These are phyloP conservation scores for Musa acuminata DNA, from an alignment of 176 grass and related monocot genomes.

Conservation along the genomic window DNA sequence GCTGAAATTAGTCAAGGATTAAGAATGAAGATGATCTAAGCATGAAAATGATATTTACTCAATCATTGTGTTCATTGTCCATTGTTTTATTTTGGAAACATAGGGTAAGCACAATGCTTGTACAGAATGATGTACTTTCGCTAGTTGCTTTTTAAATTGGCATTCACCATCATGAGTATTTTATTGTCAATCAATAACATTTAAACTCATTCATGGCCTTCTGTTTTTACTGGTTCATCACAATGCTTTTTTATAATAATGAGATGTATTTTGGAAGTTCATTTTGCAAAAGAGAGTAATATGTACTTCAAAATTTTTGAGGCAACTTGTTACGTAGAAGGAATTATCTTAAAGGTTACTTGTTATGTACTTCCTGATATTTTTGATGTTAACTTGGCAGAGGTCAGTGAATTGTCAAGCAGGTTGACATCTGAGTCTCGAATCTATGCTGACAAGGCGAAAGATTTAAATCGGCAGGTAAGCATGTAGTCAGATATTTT, in stretches of 20 bases:
- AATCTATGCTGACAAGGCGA: slow-evolving; percentile 81
- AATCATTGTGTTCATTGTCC: too few relatives aligned
- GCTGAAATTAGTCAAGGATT: too few relatives aligned
- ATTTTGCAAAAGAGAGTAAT: neutral
- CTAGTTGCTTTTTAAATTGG: too few relatives aligned
- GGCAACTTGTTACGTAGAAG: neutral
- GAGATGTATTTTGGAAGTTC: too few relatives aligned
- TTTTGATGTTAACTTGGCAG: slow-evolving; percentile 29
- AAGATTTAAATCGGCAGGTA: slow-evolving; percentile 80
- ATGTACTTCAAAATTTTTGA: neutral
- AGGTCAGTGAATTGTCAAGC: slow-evolving; percentile 82
- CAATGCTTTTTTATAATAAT: too few relatives aligned
- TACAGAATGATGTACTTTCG: too few relatives aligned
- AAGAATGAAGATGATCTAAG: too few relatives aligned
- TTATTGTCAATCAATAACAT: neutral
- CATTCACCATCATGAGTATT: neutral
- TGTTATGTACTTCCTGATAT: neutral
- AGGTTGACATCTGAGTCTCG: slow-evolving; percentile 78
- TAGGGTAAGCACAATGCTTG: too few relatives aligned
- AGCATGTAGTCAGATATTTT: neutral
- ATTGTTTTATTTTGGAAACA: too few relatives aligned
- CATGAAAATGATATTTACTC: too few relatives aligned
- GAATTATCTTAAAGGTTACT: neutral
- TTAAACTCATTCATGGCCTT: neutral
- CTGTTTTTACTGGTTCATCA: too few relatives aligned